A percentile compares a stretch with the other conserved stretches of the same genome.
Conservation (phyloP, 148 eudicot genomes). For the Diospyros lotus region DNA sequence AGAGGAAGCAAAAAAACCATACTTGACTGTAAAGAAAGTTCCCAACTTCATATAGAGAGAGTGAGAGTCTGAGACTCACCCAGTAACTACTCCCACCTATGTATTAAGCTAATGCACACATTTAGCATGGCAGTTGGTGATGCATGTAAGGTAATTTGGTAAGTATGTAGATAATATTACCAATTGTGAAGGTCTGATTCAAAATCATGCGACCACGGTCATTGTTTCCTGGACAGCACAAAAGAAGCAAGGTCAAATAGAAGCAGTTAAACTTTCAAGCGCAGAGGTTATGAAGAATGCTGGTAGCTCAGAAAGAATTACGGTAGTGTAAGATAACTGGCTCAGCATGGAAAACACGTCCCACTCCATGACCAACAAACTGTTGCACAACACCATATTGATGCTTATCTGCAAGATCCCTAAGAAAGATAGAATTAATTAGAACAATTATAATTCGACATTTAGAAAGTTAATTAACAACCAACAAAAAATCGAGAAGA, state of each 20-base stretch:
- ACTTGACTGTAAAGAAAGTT: no score
- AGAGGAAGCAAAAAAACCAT: no score
- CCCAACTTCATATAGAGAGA: no score
- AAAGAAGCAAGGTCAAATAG: conserved; percentile 8
- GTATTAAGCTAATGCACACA: neutral
- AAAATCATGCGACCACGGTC: conserved; percentile 75
- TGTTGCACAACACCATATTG: conserved; percentile 83
- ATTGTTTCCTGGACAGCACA: conserved; percentile 57
- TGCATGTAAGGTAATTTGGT: neutral
- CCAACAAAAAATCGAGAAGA: neutral
- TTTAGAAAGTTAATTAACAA: neutral
- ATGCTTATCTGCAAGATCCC: conserved; percentile 83
- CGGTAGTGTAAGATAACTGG: conserved; percentile 78
- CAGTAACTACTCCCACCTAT: no score
- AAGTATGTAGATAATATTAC: conserved; percentile 36
- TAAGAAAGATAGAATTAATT: conserved; percentile 26
- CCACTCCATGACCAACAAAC: conserved; percentile 97
- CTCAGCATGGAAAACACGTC: conserved; percentile 86
- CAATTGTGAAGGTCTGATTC: conserved; percentile 94
- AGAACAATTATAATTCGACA: neutral
- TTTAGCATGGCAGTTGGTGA: neutral
- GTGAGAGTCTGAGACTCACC: no score
- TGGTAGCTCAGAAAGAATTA: conserved; percentile 36
- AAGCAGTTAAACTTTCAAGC: neutral
- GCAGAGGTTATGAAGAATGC: no score